phyloP scores from a whole-genome alignment of 805 yeast species.

The Schwanniomyces polymorphus region DNA sequence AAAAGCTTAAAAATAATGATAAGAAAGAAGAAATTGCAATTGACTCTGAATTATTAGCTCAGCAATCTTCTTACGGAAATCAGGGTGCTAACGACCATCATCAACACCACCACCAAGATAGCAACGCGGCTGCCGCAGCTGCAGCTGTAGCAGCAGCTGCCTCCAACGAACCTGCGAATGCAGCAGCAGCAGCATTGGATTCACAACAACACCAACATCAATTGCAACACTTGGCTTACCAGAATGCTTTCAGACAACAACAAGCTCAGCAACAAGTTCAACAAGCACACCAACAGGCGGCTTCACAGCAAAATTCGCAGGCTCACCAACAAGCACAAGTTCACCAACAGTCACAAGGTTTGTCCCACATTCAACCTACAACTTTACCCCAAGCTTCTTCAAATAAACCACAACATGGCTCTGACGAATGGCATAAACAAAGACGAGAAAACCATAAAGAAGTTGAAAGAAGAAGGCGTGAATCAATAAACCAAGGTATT shows the following conservation, averaged over 20 bases:
- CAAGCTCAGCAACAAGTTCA: constrained; percentile 18
- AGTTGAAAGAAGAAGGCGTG: constrained; percentile 91
- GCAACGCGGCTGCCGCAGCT: constrained; percentile 31
- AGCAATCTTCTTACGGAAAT: constrained; percentile 32
- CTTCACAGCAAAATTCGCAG: constrained; percentile 5
- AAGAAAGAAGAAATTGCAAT: constrained; percentile 27
- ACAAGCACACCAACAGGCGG: constrained; percentile 12
- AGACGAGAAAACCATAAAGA: constrained; percentile 93
- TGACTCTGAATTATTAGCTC: constrained; percentile 44
- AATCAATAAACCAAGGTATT: constrained; percentile 84
- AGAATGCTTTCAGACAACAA: constrained; percentile 14
- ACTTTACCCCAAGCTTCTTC: constrained; percentile 19
- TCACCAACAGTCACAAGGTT: constrained; percentile 12
- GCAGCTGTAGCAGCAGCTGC: constrained; percentile 37
- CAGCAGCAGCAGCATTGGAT: constrained; percentile 15
- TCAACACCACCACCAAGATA: constrained; percentile 3
- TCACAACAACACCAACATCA: constrained; percentile 18
- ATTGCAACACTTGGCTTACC: constrained; percentile 14
- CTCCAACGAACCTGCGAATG: constrained; percentile 31
- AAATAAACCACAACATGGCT: constrained; percentile 64
- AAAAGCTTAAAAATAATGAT: constrained; percentile 14
- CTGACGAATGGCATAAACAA: constrained; percentile 79
- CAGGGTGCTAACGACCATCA: constrained; percentile 14
- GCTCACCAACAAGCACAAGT: constrained; percentile 11
- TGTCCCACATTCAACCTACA: constrained; percentile 31